Conservation (phyloP, 495 filamentous ascomycete genomes). For the Tuber calosporum region DNA sequence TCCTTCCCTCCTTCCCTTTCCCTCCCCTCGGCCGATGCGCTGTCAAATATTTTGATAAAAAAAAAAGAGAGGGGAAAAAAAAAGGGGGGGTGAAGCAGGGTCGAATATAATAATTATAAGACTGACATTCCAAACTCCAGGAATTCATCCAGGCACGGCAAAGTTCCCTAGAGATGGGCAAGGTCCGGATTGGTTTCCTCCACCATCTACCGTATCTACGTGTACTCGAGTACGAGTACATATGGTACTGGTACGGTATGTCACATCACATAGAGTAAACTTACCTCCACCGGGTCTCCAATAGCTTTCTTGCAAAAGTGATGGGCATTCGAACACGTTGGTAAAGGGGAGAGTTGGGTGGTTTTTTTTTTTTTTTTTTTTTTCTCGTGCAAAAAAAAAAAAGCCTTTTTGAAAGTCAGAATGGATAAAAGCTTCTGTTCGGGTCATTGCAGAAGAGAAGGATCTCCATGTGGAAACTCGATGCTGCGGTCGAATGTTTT, state of each 20-base stretch:
- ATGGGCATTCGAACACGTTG: neutral
- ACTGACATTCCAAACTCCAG: neutral
- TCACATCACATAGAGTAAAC: neutral
- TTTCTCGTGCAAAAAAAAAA: conserved; percentile 6
- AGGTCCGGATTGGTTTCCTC: neutral
- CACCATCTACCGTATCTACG: no score
- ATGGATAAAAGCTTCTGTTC: conserved; percentile 7
- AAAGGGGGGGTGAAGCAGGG: neutral
- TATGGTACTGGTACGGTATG: neutral
- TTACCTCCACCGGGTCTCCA: neutral
- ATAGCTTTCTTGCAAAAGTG: neutral
- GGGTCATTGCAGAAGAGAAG: neutral
- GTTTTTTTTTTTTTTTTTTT: neutral
- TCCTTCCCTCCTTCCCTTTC: neutral
- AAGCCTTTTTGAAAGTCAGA: conserved; percentile 10
- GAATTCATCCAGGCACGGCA: neutral
- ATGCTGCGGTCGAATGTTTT: neutral
- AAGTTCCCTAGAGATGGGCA: neutral
- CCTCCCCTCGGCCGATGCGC: conserved; percentile 14
- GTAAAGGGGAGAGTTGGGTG: neutral
- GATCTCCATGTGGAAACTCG: conserved; percentile 2
- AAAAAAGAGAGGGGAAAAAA: neutral
- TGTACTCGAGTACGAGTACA: no score
- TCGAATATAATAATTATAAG: neutral
- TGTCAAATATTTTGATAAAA: conserved; percentile 18